Evolutionary conservation across 352 stramenopile species (phyloP).

Genomic region (Pythium utonaiense): DNA sequence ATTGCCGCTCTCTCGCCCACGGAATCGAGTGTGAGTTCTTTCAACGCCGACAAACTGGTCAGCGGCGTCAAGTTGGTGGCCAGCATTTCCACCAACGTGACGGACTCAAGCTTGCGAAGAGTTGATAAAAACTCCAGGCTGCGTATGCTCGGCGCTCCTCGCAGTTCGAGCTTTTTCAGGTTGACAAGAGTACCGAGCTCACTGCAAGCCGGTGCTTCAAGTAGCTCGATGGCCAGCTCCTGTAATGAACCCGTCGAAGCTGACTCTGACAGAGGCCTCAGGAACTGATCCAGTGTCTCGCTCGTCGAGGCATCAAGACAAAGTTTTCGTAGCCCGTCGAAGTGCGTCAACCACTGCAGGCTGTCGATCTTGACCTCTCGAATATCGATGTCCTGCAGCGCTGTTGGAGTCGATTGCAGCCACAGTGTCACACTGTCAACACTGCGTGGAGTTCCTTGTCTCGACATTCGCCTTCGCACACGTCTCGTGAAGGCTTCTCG

Average conservation of each 20-base stretch:
- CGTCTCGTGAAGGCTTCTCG: neutral
- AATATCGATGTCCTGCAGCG: neutral
- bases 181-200: neutral
- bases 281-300: neutral
- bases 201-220: neutral
- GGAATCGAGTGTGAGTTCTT: slow-evolving; percentile 13
- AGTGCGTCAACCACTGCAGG: neutral
- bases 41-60: neutral
- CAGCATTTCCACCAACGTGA: slow-evolving; percentile 2
- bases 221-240: slow-evolving; percentile 3
- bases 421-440: neutral
- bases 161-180: slow-evolving; percentile 9
- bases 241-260: neutral
- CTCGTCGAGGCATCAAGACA: slow-evolving; percentile 3
- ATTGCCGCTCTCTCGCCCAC: neutral
- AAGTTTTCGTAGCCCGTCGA: slow-evolving; percentile 10
- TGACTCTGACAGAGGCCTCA: neutral
- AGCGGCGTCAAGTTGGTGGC: slow-evolving; percentile 12
- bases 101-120: slow-evolving; percentile 2
- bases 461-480: slow-evolving; percentile 1
- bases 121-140: slow-evolving; percentile 5
- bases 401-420: neutral
- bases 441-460: neutral
- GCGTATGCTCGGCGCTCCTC: neutral
- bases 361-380: neutral